Percentiles rank a stretch among this genome's conserved stretches.
Conservation (phyloP, 345 rosid species). For the Leavenworthia alabamica region DNA sequence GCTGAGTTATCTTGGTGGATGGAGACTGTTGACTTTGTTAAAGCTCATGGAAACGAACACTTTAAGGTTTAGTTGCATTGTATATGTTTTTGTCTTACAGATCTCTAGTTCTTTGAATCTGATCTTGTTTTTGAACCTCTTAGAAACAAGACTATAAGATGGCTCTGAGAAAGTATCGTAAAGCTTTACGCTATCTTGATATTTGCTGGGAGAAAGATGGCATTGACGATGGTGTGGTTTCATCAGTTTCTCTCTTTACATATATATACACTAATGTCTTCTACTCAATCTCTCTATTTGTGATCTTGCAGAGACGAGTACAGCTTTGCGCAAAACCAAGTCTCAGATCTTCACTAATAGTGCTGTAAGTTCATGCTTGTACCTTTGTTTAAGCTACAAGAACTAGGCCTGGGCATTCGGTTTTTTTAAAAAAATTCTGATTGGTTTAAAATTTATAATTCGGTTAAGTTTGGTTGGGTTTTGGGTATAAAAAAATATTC, state of each 20-base stretch:
- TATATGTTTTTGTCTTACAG: background rate
- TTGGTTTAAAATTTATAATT: too few relatives aligned
- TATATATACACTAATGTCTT: background rate
- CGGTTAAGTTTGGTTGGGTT: too few relatives aligned
- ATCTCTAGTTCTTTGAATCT: background rate
- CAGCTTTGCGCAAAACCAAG: slow-evolving; percentile 73
- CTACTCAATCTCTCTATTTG: background rate
- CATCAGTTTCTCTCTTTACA: background rate
- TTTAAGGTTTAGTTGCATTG: slow-evolving; percentile 51
- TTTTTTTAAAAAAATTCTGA: too few relatives aligned
- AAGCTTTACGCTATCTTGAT: slow-evolving; percentile 80
- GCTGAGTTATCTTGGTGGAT: slow-evolving; percentile 86
- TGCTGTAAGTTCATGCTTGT: slow-evolving; percentile 49
- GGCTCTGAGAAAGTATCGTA: slow-evolving; percentile 90
- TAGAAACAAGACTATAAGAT: slow-evolving; percentile 90
- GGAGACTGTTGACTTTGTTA: slow-evolving; percentile 65
- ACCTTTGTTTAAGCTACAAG: background rate
- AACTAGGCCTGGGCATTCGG: too few relatives aligned
- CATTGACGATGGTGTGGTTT: slow-evolving; percentile 79
- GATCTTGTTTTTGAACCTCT: background rate
- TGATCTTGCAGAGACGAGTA: slow-evolving; percentile 55
- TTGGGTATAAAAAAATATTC: too few relatives aligned
- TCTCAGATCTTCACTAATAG: slow-evolving; percentile 87
- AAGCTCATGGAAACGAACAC: slow-evolving; percentile 68
- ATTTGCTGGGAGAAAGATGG: slow-evolving; percentile 97